A percentile compares a stretch with the other conserved stretches of the same genome.
Conservation (phyloP, 2,329 filamentous ascomycete species). For the Emergomyces pasteurianus region DNA sequence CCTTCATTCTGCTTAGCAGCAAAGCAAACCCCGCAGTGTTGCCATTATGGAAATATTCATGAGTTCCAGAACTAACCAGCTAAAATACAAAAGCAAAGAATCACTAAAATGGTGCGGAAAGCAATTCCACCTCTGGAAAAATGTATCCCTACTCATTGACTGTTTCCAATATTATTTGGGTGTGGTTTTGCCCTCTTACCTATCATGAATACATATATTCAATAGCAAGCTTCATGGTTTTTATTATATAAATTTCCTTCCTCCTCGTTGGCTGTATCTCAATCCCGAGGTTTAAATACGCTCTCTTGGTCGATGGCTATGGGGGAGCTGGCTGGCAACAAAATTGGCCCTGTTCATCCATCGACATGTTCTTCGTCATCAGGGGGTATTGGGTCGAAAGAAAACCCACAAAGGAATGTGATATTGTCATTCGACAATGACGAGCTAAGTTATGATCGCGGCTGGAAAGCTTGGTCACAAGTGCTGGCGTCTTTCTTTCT, state of each 20-base stretch:
- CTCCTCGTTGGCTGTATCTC: neutral
- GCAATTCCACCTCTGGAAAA: neutral
- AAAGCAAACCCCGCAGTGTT: neutral
- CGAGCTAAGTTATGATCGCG: constrained; percentile 8
- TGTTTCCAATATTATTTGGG: neutral
- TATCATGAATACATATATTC: neutral
- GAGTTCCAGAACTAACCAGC: neutral
- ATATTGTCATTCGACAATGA: constrained; percentile 7
- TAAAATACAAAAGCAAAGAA: neutral
- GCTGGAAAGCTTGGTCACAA: constrained; percentile 33
- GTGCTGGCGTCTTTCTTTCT: constrained; percentile 35
- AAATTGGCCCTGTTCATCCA: neutral
- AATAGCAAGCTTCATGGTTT: neutral
- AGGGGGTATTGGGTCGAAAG: neutral
- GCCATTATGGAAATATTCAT: neutral
- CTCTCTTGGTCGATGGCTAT: neutral
- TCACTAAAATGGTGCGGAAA: neutral
- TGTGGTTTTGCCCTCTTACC: neutral
- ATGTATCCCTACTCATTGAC: neutral
- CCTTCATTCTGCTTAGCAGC: neutral
- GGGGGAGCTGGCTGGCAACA: neutral
- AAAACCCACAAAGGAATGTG: constrained; percentile 1
- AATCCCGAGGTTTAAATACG: neutral
- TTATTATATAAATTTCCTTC: neutral
- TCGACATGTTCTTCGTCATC: constrained; percentile 1